A percentile compares a stretch with the other conserved stretches of the same genome.
phyloP scores from a whole-genome alignment of 495 filamentous ascomycete genomes.

The Neurospora sublineolata region DNA sequence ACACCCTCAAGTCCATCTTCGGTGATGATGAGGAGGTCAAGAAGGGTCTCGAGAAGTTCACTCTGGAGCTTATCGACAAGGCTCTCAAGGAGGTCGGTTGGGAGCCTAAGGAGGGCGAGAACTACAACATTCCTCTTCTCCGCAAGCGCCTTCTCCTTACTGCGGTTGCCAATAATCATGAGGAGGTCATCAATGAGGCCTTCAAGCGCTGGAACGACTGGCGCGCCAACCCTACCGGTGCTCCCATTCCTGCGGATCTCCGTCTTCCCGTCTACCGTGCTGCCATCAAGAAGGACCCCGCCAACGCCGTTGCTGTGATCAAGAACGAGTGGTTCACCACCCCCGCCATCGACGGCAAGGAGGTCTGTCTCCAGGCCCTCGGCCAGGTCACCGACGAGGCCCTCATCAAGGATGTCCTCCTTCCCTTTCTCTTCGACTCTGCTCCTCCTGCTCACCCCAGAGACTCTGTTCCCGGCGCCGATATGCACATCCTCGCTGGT shows the following conservation, averaged over 20 bases:
- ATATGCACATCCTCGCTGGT: slow-evolving; percentile 69
- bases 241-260: slow-evolving; percentile 67
- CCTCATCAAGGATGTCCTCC: slow-evolving; percentile 57
- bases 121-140: slow-evolving; percentile 69
- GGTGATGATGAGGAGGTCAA: slow-evolving; percentile 43
- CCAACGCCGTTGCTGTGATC: slow-evolving; percentile 55
- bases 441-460: slow-evolving; percentile 42
- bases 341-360: slow-evolving; percentile 77
- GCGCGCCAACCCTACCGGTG: slow-evolving; percentile 49
- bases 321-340: slow-evolving; percentile 74
- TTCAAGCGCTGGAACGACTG: slow-evolving; percentile 65
- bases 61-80: slow-evolving; percentile 54
- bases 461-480: slow-evolving; percentile 46
- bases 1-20: slow-evolving; percentile 38
- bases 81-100: slow-evolving; percentile 74
- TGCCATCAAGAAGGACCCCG: slow-evolving; percentile 55
- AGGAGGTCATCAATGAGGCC: slow-evolving; percentile 58
- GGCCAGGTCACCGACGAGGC: slow-evolving; percentile 59
- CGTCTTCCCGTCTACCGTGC: slow-evolving; percentile 70
- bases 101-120: slow-evolving; percentile 64
- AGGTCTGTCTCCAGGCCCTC: slow-evolving; percentile 66
- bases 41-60: slow-evolving; percentile 60
- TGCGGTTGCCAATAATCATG: slow-evolving; percentile 63
- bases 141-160: slow-evolving; percentile 66
- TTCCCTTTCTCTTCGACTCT: slow-evolving; percentile 69